Conservation (phyloP, 352 stramenopile genomes). For the Globisporangium irregulare region DNA sequence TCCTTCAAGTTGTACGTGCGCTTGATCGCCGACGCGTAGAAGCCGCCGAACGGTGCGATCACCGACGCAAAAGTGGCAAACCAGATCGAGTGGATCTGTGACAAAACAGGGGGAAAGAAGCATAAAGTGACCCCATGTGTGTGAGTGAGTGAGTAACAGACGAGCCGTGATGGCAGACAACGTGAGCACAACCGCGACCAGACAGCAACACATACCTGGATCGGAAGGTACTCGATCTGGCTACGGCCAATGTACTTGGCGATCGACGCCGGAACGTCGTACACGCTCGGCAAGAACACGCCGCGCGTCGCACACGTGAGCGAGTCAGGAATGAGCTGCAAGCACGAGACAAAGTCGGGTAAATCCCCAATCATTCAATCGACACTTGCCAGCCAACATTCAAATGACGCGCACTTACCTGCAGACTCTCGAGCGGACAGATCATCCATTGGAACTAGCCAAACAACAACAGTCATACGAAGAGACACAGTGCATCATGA, state of each 20-base stretch:
- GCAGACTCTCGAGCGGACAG: constrained; percentile 85
- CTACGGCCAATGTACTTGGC: constrained; percentile 72
- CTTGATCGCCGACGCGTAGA: constrained; percentile 99
- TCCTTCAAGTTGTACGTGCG: constrained; percentile 99
- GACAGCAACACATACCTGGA: constrained; percentile 45
- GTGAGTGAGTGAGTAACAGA: neutral
- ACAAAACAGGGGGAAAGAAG: neutral
- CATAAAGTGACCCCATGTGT: constrained; percentile 15
- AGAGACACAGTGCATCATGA: neutral
- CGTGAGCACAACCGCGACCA: neutral
- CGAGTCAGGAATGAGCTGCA: constrained; percentile 63
- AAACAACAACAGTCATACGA: neutral
- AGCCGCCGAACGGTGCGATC: constrained; percentile 99
- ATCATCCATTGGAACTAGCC: constrained; percentile 90
- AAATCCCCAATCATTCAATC: neutral
- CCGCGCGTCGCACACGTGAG: constrained; percentile 58
- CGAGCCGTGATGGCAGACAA: neutral
- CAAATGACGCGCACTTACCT: neutral
- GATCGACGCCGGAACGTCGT: constrained; percentile 72
- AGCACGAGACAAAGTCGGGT: neutral
- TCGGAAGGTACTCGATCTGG: constrained; percentile 83
- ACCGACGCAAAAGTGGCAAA: constrained; percentile 97
- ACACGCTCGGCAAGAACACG: constrained; percentile 59
- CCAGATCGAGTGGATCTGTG: constrained; percentile 94
- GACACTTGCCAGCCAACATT: neutral